Evolutionary conservation across 805 yeast genomes (phyloP), one percentile per base, ranked within the genome.

Genomic region (Suhomyces tanzawaensis): DNA sequence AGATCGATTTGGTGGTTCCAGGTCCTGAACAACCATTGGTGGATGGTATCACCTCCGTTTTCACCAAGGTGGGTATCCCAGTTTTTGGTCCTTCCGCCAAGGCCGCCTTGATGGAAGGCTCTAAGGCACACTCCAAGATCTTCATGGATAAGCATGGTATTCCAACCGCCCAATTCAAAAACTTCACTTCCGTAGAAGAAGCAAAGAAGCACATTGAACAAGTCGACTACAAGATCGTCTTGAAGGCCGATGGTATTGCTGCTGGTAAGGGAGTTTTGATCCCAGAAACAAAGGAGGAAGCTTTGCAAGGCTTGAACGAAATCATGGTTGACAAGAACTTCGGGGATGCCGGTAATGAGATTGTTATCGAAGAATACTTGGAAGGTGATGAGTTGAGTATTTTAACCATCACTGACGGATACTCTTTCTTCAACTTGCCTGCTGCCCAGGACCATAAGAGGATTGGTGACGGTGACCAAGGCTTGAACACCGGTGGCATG

Each of bases 21-120:
- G 99, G 99, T 23, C 99, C 99, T n/a, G 99, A 93, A 66, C 96
- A 89, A 66, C 98, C 99, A 25, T 72, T 95, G 45, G 97, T 95
- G 22, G 97, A 93, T 55, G 99, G 99, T 36, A 80, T 93, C 44
- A 62, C 90, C 19, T 62, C 81, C 13, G 69, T 69, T 37, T 89
- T 93, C 72, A 68, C 77, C 45, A 79, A 77, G 41, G 84, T 83
- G 36, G 99, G 99, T 47, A 82, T 93, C 48, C 95, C 96, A 19
- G 96, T 90, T 13, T 93, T 93, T 69, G 99, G 99, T 12, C 99
- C 99, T n/a, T 76, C 85, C 26, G 82, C 76, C 16, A 74, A 76
- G 52, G 99, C 98, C 41, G 97, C 99, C 9, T 64, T 69, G 21
- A 85, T 93, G 89, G 99, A 93, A 64, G 99, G 98, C 40, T 90